Base-by-base conservation (phyloP, 345 rosid genomes). In the Eucalyptus albens region DNA sequence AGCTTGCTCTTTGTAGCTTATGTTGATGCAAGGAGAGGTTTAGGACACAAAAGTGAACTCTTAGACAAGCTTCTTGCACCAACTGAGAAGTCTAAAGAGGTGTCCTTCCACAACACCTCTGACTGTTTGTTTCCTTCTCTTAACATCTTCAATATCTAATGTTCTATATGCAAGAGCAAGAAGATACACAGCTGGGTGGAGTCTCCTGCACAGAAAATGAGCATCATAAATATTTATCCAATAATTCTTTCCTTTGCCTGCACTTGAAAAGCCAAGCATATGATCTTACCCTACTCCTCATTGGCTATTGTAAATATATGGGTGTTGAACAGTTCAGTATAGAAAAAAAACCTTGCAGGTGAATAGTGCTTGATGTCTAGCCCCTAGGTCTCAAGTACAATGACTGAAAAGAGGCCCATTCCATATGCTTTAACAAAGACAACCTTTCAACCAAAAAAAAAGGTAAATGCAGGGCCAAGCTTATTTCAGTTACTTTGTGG, bases 101-200 rank as follows among this genome's bases (percentile, higher is more conserved):
- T 90, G 92, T 86, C 92, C 90, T 86, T 91, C 95, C 60, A 93
- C 37, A 47, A 93, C 77, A 87, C 90, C 90, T 91, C 93, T 92
- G 44, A 94, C 42, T 27, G 94, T 90, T 91, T 87, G 90, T 91
- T 95, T 97, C 91, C 92, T 95, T 93, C 95, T 94, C 92, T 92
- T 95, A 65, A 94, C 94, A 88, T 94, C 96, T 96, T 97, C 99
- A 90, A 97, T 93, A 93, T 97, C 99, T 82, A 97, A 95, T 69
- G 99, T 95, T 93, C 99, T 94, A 92, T 97, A 97, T 31, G 98
- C 99, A 88, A 97, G 94, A 81, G 97, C 95, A 92, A 97, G 91
- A 91, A 97, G 92, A 93, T 97, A 97, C 91, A 97, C 92, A 22
- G 98, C 97, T 26, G 99, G 99, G 92, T 97, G 99, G 83, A 97